Percentiles rank a stretch among this genome's conserved stretches.
These are phyloP conservation scores for Ceratocystis eucalypticola DNA, from an alignment of 2,329 filamentous ascomycete species.

Conservation along the genomic window DNA sequence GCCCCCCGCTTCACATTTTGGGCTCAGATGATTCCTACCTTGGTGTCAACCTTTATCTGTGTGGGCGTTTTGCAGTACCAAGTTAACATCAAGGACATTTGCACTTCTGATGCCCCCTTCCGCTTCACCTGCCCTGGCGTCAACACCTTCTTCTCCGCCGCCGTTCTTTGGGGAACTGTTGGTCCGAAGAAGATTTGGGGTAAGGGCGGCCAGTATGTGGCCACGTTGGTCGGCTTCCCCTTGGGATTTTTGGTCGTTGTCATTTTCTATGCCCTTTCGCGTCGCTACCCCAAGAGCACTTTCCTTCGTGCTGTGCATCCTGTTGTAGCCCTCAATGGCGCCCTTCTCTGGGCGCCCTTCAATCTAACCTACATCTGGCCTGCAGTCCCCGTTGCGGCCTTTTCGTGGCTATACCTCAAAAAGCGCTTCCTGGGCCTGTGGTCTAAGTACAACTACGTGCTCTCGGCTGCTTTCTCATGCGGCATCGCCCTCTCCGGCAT, in stretches of 20 bases:
- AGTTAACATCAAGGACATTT: constrained; percentile 28
- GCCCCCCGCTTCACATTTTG: constrained; percentile 46
- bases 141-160: constrained; percentile 33
- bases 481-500: constrained; percentile 39
- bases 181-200: constrained; percentile 33
- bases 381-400: constrained; percentile 31
- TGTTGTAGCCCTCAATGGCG: constrained; percentile 29
- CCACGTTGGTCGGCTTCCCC: constrained; percentile 29
- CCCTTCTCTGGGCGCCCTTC: constrained; percentile 28
- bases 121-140: constrained; percentile 29
- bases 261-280: constrained; percentile 25
- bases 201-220: constrained; percentile 29
- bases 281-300: constrained; percentile 24
- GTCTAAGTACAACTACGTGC: constrained; percentile 40
- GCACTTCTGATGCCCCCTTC: constrained; percentile 27
- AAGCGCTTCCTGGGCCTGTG: constrained; percentile 28
- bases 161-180: constrained; percentile 34
- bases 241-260: constrained; percentile 27
- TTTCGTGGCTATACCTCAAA: constrained; percentile 32
- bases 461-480: constrained; percentile 38
- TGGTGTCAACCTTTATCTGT: constrained; percentile 39
- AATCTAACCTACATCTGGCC: constrained; percentile 34
- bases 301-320: constrained; percentile 30
- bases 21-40: constrained; percentile 45
- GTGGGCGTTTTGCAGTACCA: constrained; percentile 38